Evolutionary conservation across 495 filamentous ascomycete genomes (phyloP).

Genomic region (Penicilliopsis zonata): DNA sequence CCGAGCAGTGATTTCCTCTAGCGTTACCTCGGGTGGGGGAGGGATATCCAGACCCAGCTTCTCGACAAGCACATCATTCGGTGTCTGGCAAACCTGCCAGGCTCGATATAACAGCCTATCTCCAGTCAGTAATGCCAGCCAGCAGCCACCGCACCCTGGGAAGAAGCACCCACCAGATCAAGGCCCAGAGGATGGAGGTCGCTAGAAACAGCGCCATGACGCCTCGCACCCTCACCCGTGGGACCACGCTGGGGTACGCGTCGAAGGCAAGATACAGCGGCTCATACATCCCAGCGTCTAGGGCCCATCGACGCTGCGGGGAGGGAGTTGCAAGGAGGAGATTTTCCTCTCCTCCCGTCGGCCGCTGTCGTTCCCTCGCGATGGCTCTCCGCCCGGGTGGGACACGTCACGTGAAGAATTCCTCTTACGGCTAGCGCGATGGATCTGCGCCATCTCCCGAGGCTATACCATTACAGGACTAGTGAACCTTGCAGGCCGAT

Average conservation of each 20-base stretch:
- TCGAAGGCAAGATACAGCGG: constrained; percentile 34
- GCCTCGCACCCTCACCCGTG: constrained; percentile 36
- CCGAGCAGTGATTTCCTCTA: constrained; percentile 81
- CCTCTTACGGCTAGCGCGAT: neutral
- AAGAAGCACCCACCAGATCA: constrained; percentile 35
- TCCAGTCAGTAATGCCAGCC: neutral
- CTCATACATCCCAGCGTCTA: constrained; percentile 38
- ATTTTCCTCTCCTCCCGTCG: too few relatives aligned
- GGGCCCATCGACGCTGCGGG: constrained; percentile 26
- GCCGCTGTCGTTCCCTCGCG: neutral
- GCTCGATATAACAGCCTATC: constrained; percentile 73
- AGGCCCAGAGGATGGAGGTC: constrained; percentile 35
- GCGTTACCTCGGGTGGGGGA: constrained; percentile 73
- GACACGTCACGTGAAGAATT: constrained; percentile 9
- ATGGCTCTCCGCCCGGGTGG: constrained; percentile 3
- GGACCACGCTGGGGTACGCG: constrained; percentile 35
- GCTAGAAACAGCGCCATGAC: constrained; percentile 40
- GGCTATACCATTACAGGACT: neutral
- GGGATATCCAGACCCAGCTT: constrained; percentile 90
- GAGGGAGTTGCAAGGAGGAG: too few relatives aligned
- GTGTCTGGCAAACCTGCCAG: constrained; percentile 76
- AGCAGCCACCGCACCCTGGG: neutral
- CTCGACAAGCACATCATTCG: constrained; percentile 79
- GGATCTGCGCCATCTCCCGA: neutral
- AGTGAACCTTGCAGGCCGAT: neutral